phyloP scores from a whole-genome alignment of 2,329 filamentous ascomycete species.

The Penicillium sp. region DNA sequence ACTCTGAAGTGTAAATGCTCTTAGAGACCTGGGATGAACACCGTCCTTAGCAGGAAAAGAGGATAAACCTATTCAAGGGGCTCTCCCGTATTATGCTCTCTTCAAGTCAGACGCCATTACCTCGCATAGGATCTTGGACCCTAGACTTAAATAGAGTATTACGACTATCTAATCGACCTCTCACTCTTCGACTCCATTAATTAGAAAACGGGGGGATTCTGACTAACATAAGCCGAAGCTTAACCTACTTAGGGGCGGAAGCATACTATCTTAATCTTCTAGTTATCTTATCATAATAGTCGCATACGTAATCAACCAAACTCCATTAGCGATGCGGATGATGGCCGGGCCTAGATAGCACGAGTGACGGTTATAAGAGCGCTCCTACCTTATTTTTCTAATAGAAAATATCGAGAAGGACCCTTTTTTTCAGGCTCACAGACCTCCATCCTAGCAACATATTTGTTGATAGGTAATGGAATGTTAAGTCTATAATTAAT shows the following conservation, averaged over 20 bases:
- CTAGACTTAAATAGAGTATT: conserved; percentile 30
- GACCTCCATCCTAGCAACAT: conserved; percentile 43
- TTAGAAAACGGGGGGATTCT: conserved; percentile 37
- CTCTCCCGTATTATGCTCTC: conserved; percentile 25
- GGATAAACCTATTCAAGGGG: conserved; percentile 21
- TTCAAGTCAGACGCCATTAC: conserved; percentile 22
- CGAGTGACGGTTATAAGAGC: conserved; percentile 30
- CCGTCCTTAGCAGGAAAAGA: conserved; percentile 14
- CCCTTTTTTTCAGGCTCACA: conserved; percentile 37
- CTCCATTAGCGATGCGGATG: conserved; percentile 26
- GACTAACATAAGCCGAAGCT: conserved; percentile 31
- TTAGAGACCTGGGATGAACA: conserved; percentile 28
- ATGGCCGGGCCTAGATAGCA: conserved; percentile 33
- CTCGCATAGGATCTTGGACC: conserved; percentile 35
- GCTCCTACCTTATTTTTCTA: conserved; percentile 27
- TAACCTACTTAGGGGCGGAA: conserved; percentile 34
- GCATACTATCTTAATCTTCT: conserved; percentile 30
- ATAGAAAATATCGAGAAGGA: conserved; percentile 31
- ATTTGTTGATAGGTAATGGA: conserved; percentile 32
- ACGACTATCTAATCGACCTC: conserved; percentile 37
- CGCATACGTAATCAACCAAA: conserved; percentile 37
- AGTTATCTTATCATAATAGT: conserved; percentile 36
- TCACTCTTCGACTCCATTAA: conserved; percentile 31
- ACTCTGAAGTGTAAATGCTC: conserved; percentile 26
- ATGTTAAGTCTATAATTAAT: conserved; percentile 29